A percentile compares a stretch with the other conserved stretches of the same genome.
Conservation (phyloP, 1,139 yeast genomes). For the Arxiozyma heterogenica region DNA sequence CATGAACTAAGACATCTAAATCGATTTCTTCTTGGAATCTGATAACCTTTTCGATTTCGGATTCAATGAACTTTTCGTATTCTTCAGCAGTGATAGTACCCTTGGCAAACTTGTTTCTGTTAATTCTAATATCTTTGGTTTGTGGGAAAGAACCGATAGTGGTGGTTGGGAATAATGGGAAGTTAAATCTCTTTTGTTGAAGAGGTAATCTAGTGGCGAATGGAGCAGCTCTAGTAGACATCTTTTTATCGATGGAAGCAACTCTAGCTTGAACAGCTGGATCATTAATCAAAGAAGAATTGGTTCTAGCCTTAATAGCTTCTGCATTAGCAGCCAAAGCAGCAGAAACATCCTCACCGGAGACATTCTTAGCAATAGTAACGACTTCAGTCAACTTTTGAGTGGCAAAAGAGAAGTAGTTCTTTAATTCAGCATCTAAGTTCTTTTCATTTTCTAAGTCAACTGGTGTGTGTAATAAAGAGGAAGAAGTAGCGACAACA, state of each 20-base stretch:
- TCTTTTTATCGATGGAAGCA: conserved; percentile 65
- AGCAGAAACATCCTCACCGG: conserved; percentile 65
- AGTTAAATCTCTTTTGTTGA: conserved; percentile 79
- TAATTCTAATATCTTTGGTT: conserved; percentile 96
- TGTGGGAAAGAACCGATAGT: conserved; percentile 99
- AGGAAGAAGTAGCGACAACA: conserved; percentile 89
- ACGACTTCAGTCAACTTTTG: conserved; percentile 93
- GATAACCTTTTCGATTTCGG: conserved; percentile 91
- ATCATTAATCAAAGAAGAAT: conserved; percentile 84
- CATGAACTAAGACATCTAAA: conserved; percentile 95
- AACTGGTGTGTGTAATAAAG: conserved; percentile 96
- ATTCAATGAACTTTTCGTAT: conserved; percentile 91
- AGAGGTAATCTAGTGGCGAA: conserved; percentile 81
- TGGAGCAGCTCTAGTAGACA: conserved; percentile 77
- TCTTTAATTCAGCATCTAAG: conserved; percentile 82
- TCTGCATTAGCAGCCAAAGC: conserved; percentile 75
- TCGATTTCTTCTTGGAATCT: conserved; percentile 99
- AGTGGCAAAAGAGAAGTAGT: conserved; percentile 97
- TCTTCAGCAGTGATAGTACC: conserved; percentile 92
- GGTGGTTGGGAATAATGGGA: conserved; percentile 98
- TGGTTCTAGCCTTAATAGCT: conserved; percentile 76
- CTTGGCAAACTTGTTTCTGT: conserved; percentile 96
- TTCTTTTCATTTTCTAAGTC: conserved; percentile 87
- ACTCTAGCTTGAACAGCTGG: conserved; percentile 84
- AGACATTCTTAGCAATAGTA: conserved; percentile 76